Evolutionary conservation across 345 rosid species (phyloP), one percentile per base, ranked within the genome.

Genomic region (Clausena lansium): DNA sequence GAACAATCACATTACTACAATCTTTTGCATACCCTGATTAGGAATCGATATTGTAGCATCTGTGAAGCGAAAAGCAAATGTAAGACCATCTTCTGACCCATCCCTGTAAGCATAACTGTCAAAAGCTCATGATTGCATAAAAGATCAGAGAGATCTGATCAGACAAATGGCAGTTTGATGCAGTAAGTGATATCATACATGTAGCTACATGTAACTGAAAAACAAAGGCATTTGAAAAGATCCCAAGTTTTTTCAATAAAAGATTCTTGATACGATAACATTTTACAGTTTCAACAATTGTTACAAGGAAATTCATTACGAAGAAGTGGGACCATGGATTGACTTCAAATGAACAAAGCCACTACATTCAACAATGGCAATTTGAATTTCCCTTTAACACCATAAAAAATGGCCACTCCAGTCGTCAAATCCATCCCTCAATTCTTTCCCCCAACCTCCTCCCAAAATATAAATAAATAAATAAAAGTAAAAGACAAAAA

Each of bases 51-150:
- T 63, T 58, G 93, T 85, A 76, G 93, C 87, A 87, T 96, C 99
- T 15, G 97, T 93, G 88, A 96, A 96, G 76, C 99, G 95, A 85
- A 96, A 96, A 75, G 97, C 92, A 89, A 96, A 96, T 76, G 95
- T 81, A 83, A 91, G 91, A 62, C 98, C 93, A 79, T 94, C 99
- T 81, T 92, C 99, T 68, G 98, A 87, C 24, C 88, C 95, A 87
- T 87, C 92, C 90, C 98, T 96, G 89, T 55, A 78, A 79, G 70
- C 80, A 85, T 60, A 33, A 84, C 65, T 75, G 81, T 77, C 77
- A 79, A 73, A 74, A 59, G 57, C 74, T 71, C 38, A 82, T 77
- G 62, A 84, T 57, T 70, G 39, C 27, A 79, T 62, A 80, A 47
- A 76, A 19, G 60, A 33, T 59, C 10, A 28, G 13, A 38, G 27